Conservation (phyloP, 208 protist species). For the Leishmania turanica region DNA sequence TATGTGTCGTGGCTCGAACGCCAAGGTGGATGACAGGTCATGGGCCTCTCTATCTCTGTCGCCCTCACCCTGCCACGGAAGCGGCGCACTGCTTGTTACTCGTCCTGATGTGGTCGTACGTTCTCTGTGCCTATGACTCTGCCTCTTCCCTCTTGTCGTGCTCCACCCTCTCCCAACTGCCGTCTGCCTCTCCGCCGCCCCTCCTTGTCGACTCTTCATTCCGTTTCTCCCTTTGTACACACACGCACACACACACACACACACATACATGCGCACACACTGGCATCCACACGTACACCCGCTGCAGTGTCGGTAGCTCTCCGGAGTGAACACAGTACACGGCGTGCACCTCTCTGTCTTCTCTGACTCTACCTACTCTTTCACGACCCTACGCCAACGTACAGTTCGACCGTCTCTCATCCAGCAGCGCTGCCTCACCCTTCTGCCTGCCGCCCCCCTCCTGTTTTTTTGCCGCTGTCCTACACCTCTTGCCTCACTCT, state of each 20-base stretch:
- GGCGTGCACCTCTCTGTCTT: conserved; percentile 1
- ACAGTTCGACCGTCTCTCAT: neutral
- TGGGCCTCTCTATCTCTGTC: neutral
- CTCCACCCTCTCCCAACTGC: neutral
- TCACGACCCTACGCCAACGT: neutral
- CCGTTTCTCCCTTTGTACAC: neutral
- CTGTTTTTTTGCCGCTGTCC: neutral
- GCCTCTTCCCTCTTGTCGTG: neutral
- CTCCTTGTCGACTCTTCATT: neutral
- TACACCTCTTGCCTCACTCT: neutral
- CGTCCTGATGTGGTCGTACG: neutral
- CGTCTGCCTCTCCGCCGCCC: conserved; percentile 1
- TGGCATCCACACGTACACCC: neutral
- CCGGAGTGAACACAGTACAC: conserved; percentile 18
- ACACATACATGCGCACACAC: neutral
- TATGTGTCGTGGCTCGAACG: neutral
- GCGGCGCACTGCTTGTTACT: neutral
- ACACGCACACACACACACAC: neutral
- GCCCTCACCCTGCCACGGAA: neutral
- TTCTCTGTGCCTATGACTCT: neutral
- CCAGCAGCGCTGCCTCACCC: neutral
- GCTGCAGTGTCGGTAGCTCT: conserved; percentile 17
- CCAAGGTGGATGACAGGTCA: neutral
- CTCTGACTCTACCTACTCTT: neutral
- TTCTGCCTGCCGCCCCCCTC: neutral